A percentile compares a stretch with the other conserved stretches of the same genome.
Conservation (phyloP, 176 grass and related monocot genomes). For the Metroxylon sagu region DNA sequence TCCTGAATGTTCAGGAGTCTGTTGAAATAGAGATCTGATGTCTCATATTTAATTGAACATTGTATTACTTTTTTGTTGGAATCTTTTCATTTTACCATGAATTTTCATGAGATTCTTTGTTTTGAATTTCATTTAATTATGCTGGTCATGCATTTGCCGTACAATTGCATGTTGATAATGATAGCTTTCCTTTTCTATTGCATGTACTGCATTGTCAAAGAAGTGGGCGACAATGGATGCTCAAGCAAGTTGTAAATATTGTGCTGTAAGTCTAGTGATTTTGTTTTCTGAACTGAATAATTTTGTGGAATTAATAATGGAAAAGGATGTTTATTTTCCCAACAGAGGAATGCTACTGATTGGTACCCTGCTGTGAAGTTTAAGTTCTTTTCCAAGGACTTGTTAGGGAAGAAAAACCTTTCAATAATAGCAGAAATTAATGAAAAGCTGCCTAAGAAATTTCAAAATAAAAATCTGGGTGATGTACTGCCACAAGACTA, state of each 20-base stretch:
- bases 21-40: too few relatives aligned
- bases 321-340: slow-evolving; percentile 18
- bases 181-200: slow-evolving; percentile 29
- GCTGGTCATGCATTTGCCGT: neutral
- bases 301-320: slow-evolving; percentile 20
- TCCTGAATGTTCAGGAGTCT: too few relatives aligned
- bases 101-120: too few relatives aligned
- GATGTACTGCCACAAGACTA: slow-evolving; percentile 63
- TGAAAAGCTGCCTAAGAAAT: slow-evolving; percentile 53
- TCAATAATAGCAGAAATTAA: slow-evolving; percentile 66
- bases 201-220: slow-evolving; percentile 30
- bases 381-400: slow-evolving; percentile 35
- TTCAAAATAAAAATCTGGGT: slow-evolving; percentile 36
- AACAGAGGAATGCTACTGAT: slow-evolving; percentile 48
- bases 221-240: slow-evolving; percentile 18
- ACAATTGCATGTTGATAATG: neutral
- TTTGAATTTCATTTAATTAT: too few relatives aligned
- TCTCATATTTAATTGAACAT: too few relatives aligned
- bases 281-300: slow-evolving; percentile 14
- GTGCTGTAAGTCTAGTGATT: slow-evolving; percentile 51
- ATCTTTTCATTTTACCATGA: too few relatives aligned
- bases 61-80: too few relatives aligned
- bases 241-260: slow-evolving; percentile 69
- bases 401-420: slow-evolving; percentile 32
- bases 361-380: slow-evolving; percentile 54